Base-by-base conservation (phyloP, 108 stramenopile genomes). In the Cyclotella distinguenda region DNA sequence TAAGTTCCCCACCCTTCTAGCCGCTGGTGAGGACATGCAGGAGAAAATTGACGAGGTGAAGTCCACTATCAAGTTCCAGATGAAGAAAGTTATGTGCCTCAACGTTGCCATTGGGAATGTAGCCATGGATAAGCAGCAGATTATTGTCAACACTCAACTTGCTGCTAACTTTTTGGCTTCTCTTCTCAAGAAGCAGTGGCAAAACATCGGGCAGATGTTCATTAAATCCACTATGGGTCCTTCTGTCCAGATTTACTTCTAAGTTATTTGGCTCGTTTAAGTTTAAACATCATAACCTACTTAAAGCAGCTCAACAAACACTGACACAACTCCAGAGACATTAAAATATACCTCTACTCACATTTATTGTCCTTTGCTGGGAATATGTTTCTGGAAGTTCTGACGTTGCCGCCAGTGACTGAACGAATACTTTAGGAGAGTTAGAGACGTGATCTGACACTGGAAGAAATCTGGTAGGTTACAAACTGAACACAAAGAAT, bases 51-150 rank as follows among this genome's bases (percentile, higher is more conserved):
- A 99, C 64, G 97, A 96, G 82, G 82, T 97, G 72, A 96, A 96
- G 82, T 86, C 95, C 57, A 98, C 97, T 76, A 97, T 99, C 92
- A 99, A 99, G 91, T 99, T 99, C 88, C 99, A 99, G 91, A 98
- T 99, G 99, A 99, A 98, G 96, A 99, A 99, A 89, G 99, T 98
- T 33, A 96, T 98, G 96, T 98, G 97, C 91, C 82, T 99, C 28
- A 97, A 94, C 72, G 96, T 98, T 66, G 95, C 97, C 65, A 96
- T 99, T 56, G 99, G 94, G 68, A 96, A 98, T 74, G 88, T 97
- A 25, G 68, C 65, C 48, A 91, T 95, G 93, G 81, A 84, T 39
- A 79, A 88, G 82, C 82, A 97, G 72, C 87, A 98, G 64, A 92
- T 98, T 67, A 81, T 87, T 67, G 90, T 93, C 74, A 99, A 99